Base-by-base conservation (phyloP, 1,284 basidiomycete genomes). In the Cryptococcus sp. region DNA sequence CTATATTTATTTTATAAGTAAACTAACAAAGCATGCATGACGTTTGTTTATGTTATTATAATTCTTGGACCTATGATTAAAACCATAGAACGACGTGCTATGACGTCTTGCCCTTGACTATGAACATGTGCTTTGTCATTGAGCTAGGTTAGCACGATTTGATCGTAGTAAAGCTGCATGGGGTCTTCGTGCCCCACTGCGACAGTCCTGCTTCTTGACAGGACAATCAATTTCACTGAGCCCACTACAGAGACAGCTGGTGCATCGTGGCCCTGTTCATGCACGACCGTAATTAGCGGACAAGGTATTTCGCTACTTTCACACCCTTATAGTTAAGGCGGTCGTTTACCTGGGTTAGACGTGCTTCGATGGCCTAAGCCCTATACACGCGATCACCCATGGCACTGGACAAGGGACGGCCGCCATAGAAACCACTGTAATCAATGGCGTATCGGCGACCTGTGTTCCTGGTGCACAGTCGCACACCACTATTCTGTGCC, bases 281-380 rank as follows among this genome's bases (percentile, higher is more conserved):
- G 58, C 60, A 58, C 60, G 60, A 63, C 59, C 60, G 47, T 55
- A 63, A 52, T 63, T 62, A 60, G 52, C 49, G 60, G 56, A 54
- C 60, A 62, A 62, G 57, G 57, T 60, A 62, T 62, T 63, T 63
- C 60, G 57, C 56, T 60, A 59, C 57, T 49, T 57, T 62, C 57
- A 52, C 45, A 62, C 57, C 59, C 59, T 62, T 59, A 59, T 58
- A 56, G 58, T 60, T 62, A 62, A 62, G 59, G 59, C 59, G 48
- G 59, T 53, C 58, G 53, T 59, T 62, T 46, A 59, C 56, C 54
- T 53, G 50, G 50, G 45, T 42, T 36, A 36, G 35, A 21, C n/a
- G n/a, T n/a, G n/a, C 35, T 16, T 58, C 57, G 46, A 50, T 40
- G 22, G 26, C 50, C 33, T 26, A 22, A 40, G 24, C 28, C 31